phyloP scores from a whole-genome alignment of 768 basidiomycete species.

The Candolleomyces eurysporus region DNA sequence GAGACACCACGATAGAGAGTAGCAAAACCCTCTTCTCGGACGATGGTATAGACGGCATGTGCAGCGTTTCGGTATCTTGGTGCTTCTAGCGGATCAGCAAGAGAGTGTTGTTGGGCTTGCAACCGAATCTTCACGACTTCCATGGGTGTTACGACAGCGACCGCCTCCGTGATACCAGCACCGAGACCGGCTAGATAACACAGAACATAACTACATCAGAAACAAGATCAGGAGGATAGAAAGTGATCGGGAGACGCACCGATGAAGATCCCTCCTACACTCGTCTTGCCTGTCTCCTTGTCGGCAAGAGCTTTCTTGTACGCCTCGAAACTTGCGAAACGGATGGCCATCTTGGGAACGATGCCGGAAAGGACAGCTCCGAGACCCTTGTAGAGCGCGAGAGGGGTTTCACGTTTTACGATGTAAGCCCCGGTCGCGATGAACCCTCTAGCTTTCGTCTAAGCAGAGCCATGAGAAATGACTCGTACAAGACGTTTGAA shows the following conservation, averaged over 20 bases:
- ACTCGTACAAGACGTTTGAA: conserved; percentile 4
- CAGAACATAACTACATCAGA: neutral
- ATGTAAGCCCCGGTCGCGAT: conserved; percentile 89
- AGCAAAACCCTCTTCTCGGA: conserved; percentile 84
- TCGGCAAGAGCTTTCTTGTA: conserved; percentile 87
- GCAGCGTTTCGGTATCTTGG: conserved; percentile 96
- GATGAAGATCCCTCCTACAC: conserved; percentile 78
- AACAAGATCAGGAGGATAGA: neutral
- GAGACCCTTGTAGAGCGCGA: conserved; percentile 96
- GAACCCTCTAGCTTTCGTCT: conserved; percentile 94
- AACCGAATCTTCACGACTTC: conserved; percentile 98
- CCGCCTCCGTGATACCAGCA: conserved; percentile 94
- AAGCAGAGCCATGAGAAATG: conserved; percentile 4
- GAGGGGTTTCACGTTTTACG: conserved; percentile 84
- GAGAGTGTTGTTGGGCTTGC: conserved; percentile 96
- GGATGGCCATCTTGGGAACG: conserved; percentile 99
- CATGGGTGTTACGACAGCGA: conserved; percentile 96
- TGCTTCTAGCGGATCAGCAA: conserved; percentile 91
- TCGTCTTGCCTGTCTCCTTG: conserved; percentile 74
- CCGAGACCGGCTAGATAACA: conserved; percentile 75
- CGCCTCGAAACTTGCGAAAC: conserved; percentile 95
- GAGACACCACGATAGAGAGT: conserved; percentile 92
- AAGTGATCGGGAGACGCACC: conserved; percentile 44
- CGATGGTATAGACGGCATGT: conserved; percentile 92
- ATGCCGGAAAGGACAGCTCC: conserved; percentile 96